Conservation (phyloP, 768 basidiomycete genomes). For the Boletus rubescentipes region DNA sequence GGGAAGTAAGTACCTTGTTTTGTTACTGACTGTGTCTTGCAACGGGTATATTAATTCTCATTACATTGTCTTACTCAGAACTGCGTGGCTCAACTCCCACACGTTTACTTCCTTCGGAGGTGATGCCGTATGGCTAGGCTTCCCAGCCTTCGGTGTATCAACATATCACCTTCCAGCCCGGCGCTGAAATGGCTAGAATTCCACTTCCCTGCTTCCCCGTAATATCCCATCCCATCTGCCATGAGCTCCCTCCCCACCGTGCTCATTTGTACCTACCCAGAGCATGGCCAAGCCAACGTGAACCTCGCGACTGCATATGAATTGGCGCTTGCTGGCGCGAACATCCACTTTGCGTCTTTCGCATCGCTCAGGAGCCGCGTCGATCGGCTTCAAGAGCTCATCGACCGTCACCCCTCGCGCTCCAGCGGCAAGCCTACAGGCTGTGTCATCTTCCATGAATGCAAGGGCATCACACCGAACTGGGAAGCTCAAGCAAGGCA, state of each 20-base stretch:
- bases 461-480: not conserved
- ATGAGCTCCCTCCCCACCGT: conserved; percentile 8
- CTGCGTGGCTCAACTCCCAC: not conserved
- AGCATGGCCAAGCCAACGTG: conserved; percentile 8
- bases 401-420: not conserved
- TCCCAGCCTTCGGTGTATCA: too few species aligned
- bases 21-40: too few species aligned
- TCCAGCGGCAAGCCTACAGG: not conserved
- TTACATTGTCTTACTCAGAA: too few species aligned
- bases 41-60: too few species aligned
- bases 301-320: conserved; percentile 15
- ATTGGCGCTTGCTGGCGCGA: conserved; percentile 8
- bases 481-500: not conserved
- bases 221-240: not conserved
- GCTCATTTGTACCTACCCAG: conserved; percentile 9
- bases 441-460: conserved; percentile 5
- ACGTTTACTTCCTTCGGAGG: too few species aligned
- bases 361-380: conserved; percentile 9
- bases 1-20: too few species aligned
- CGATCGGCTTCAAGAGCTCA: conserved; percentile 2
- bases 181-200: too few species aligned
- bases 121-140: too few species aligned
- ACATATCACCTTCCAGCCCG: too few species aligned
- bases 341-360: conserved; percentile 13
- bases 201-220: too few species aligned